Conservation (phyloP, 2,329 filamentous ascomycete species). For the Tolypocladium nubicola region DNA sequence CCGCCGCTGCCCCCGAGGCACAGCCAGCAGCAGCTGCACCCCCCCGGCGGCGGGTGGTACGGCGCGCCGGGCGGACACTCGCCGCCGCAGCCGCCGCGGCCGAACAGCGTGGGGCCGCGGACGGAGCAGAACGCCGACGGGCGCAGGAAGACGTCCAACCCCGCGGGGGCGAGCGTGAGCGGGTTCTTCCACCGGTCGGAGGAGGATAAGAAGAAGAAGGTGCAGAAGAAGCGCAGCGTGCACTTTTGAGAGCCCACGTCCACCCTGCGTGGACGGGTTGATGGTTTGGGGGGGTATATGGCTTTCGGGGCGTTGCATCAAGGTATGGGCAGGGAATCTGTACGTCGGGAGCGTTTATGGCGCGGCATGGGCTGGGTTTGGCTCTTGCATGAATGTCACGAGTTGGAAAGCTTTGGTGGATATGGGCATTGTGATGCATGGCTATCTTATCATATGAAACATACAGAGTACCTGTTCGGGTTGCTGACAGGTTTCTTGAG, state of each 20-base stretch:
- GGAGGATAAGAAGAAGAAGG: slow-evolving; percentile 28
- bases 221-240: slow-evolving; percentile 37
- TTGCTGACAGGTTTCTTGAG: neutral
- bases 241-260: slow-evolving; percentile 23
- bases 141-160: slow-evolving; percentile 14
- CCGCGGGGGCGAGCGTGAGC: slow-evolving; percentile 32
- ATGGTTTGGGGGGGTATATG: neutral
- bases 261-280: neutral
- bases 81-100: slow-evolving; percentile 28
- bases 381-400: neutral
- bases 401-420: neutral
- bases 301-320: neutral
- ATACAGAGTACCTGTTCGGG: neutral
- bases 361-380: neutral
- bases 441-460: neutral
- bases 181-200: slow-evolving; percentile 29
- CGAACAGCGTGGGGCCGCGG: slow-evolving; percentile 35
- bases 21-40: neutral
- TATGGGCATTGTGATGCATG: neutral
- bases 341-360: neutral
- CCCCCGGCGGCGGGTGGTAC: slow-evolving; percentile 8
- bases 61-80: slow-evolving; percentile 7
- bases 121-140: slow-evolving; percentile 6
- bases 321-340: neutral
- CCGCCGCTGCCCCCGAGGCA: slow-evolving; percentile 23